Evolutionary conservation across 225 moss, liverwort and hornwort genomes (phyloP), one percentile per base, ranked within the genome.

Genomic region (Pleurozium schreberi): DNA sequence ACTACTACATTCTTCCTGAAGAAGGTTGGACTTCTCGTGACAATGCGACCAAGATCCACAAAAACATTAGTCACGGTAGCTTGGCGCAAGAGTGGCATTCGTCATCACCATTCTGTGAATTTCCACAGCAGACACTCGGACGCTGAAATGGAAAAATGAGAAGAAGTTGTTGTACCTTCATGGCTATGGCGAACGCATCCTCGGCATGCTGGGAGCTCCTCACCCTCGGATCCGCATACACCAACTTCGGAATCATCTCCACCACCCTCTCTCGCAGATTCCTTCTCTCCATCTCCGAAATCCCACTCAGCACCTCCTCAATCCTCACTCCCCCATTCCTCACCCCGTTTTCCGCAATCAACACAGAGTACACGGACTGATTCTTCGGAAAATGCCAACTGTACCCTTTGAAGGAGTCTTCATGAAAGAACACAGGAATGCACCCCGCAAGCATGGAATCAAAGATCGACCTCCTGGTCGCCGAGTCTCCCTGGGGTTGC

Each of bases 371-470:
- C 20, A 68, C 89, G 11, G 90, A 89, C 23, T 92, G 91, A 33
- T 93, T 89, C n/a, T 22, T 20, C 6, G 93, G 94, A 21, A 94
- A 92, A 81, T 94, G 93, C 93, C 93, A 94, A 28, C n/a, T 80
- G 26, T 94, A 94, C 25, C 91, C 93, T 7, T 88, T 86, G 11
- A 84, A 93, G 7, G 94, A 94, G 63, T 94, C 91, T 10, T 38
- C 67, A 12, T 94, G 94, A 40, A 94, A 94, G 60, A 94, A 94
- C 31, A 94, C 93, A 27, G 94, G 94, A 45, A 94, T 94, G 70
- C 94, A 94, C 13, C 94, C 94, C 10, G 94, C 94, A 3, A 94
- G 87, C 93, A 94, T 94, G 14, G 94, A 94, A 47, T 94, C 94
- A 33, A 94, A 94, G 66, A 94, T 94, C 8, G 94, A 94, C 43